Base-by-base conservation (phyloP, 495 filamentous ascomycete species). In the Staphylotrichum tortipilum region DNA sequence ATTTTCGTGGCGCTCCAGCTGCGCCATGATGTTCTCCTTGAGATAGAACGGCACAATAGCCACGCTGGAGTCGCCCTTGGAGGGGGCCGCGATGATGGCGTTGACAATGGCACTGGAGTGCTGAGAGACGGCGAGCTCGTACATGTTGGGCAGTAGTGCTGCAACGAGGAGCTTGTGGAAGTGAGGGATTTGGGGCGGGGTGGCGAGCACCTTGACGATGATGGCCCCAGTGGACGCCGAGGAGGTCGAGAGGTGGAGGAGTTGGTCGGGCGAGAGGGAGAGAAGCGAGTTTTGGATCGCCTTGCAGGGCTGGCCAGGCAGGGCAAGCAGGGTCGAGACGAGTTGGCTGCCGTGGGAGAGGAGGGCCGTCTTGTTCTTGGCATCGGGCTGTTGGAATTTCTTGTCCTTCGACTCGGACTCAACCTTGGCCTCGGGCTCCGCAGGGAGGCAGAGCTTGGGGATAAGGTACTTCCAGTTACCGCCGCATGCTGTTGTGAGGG, bases 71-170 rank as follows among this genome's bases (percentile, higher is more conserved):
- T 68, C 64, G 12, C 65, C 69, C 46, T 63, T 69, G 12, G 69
- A 75, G 0, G 73, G 70, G 5, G 85, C 83, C 10, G 71, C 54
- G 77, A 90, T 89, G 24, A 95, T 72, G 17, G 80, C 72, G 63
- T 90, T 88, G 11, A 95, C 75, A 17, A 95, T 78, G 61, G 85
- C 85, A 14, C 85, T 89, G 22, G 85, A 89, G 46, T 81, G 75
- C 37, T 75, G 77, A 50, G 88, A 80, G 23, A 80, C 65, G 1
- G 89, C 81, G 29, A 98, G 75, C 2, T 78, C 72, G 30, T 75
- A 73, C 7, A 85, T 66, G 50, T 66, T 56, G 65, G 83, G 68
- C 69, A 80, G 55, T 73, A 83, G 43, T 2, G 56, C 35, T 2
- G 67, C 61, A 15, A 72, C 65, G 24, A 75, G 59, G 12, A 64